These are phyloP conservation scores for Kregervanrija pseudodelftensis DNA, from an alignment of 805 yeast species.

Conservation along the genomic window DNA sequence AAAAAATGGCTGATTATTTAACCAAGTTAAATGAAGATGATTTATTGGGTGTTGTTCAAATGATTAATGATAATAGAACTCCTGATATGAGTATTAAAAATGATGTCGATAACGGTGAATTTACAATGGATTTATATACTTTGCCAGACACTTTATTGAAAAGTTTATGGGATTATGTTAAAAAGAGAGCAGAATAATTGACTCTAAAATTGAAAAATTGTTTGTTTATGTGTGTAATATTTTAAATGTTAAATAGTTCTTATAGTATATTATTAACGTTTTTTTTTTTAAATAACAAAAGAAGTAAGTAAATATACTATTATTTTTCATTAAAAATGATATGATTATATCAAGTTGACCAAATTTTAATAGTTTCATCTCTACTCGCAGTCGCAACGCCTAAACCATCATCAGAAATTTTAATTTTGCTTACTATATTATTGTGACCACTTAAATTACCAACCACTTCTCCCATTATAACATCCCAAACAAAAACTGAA, in stretches of 20 bases:
- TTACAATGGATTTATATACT: conserved; percentile 91
- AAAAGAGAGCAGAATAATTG: conserved; percentile 43
- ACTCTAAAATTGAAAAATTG: background rate
- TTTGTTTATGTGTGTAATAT: background rate
- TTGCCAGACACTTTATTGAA: conserved; percentile 85
- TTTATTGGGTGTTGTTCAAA: conserved; percentile 87
- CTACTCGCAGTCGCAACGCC: conserved; percentile 76
- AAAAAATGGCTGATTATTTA: conserved; percentile 81
- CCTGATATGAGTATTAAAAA: conserved; percentile 93
- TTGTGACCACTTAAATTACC: conserved; percentile 62
- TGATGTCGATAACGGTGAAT: conserved; percentile 94
- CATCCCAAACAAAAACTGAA: conserved; percentile 75
- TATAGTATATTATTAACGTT: background rate
- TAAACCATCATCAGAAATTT: conserved; percentile 64
- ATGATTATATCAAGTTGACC: conserved; percentile 34
- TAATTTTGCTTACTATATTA: conserved; percentile 55
- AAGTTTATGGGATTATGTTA: conserved; percentile 91
- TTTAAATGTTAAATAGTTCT: too few relatives aligned
- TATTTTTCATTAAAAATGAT: background rate
- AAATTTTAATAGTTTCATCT: conserved; percentile 66
- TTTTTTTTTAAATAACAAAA: background rate
- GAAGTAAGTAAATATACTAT: background rate
- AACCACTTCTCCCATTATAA: conserved; percentile 54
- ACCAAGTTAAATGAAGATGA: conserved; percentile 90
- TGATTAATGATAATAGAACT: conserved; percentile 94